Conservation (phyloP, 2,329 filamentous ascomycete species). For the Rosellinia necatrix region DNA sequence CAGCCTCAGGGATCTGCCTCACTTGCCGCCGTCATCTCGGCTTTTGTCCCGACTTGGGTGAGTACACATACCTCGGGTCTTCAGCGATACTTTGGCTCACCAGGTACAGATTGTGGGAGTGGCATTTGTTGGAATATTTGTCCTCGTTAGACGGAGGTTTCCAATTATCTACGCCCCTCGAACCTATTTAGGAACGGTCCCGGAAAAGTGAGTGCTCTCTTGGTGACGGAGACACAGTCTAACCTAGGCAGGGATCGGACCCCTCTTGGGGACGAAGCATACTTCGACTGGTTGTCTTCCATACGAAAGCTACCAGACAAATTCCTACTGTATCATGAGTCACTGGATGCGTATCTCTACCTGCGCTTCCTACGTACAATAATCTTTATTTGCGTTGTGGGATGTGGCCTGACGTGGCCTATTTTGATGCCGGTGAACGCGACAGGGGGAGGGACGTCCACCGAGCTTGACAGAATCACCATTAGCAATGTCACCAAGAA, state of each 20-base stretch:
- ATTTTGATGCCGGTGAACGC: conserved; percentile 83
- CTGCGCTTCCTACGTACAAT: conserved; percentile 82
- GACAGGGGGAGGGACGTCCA: conserved; percentile 70
- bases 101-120: conserved; percentile 32
- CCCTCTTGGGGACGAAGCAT: conserved; percentile 30
- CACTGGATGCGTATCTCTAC: conserved; percentile 86
- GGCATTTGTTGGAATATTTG: conserved; percentile 35
- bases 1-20: conserved; percentile 39
- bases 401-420: conserved; percentile 82
- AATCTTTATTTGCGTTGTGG: conserved; percentile 78
- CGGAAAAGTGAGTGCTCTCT: conserved; percentile 34
- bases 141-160: conserved; percentile 36
- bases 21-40: conserved; percentile 36
- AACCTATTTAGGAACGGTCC: conserved; percentile 37
- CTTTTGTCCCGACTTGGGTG: conserved; percentile 40
- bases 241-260: conserved; percentile 36
- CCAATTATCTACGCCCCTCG: conserved; percentile 39
- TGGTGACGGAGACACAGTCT: conserved; percentile 1
- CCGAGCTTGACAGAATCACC: conserved; percentile 69
- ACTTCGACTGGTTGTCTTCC: conserved; percentile 36
- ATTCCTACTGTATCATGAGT: conserved; percentile 83
- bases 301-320: conserved; percentile 65
- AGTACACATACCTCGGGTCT: conserved; percentile 16
- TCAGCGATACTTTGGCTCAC: conserved; percentile 21
- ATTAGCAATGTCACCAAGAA: conserved; percentile 59